Evolutionary conservation across 768 basidiomycete species (phyloP).

Genomic region (Boletus pseudopeckii): DNA sequence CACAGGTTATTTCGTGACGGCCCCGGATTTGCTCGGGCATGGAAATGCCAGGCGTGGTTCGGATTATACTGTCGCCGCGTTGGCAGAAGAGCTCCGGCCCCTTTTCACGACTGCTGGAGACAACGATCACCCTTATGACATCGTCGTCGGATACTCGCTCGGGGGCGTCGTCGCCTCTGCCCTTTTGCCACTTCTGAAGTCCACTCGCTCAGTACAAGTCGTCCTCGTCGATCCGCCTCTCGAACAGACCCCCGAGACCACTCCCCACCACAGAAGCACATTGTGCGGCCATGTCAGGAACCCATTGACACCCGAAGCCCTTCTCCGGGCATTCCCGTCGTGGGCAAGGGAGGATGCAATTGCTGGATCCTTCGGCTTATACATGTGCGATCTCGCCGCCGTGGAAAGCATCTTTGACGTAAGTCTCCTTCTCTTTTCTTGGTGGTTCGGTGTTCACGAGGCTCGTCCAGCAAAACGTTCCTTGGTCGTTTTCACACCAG

Average conservation of each 20-base stretch:
- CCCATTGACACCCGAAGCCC: not conserved
- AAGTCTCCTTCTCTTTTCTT: too few relatives aligned
- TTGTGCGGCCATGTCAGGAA: not conserved
- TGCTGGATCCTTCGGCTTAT: not conserved
- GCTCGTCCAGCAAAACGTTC: constrained; percentile 17
- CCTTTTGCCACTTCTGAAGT: constrained; percentile 15
- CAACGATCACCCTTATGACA: not conserved
- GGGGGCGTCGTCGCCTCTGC: constrained; percentile 15
- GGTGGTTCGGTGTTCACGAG: too few relatives aligned
- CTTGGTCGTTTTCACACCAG: constrained; percentile 20
- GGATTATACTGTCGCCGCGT: constrained; percentile 8
- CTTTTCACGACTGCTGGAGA: not conserved
- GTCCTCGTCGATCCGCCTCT: constrained; percentile 23
- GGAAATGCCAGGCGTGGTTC: not conserved
- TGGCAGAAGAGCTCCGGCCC: constrained; percentile 11
- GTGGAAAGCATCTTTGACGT: too few relatives aligned
- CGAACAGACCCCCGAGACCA: not conserved
- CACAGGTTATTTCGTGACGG: constrained; percentile 24
- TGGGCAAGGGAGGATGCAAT: constrained; percentile 6
- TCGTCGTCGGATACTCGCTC: constrained; percentile 18
- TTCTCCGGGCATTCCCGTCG: not conserved
- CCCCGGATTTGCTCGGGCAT: constrained; percentile 23
- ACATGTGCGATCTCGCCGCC: too few relatives aligned
- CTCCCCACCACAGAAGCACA: not conserved
- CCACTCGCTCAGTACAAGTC: not conserved